Base-by-base conservation (phyloP, 2,329 filamentous ascomycete genomes). In the Colletotrichum tabaci region DNA sequence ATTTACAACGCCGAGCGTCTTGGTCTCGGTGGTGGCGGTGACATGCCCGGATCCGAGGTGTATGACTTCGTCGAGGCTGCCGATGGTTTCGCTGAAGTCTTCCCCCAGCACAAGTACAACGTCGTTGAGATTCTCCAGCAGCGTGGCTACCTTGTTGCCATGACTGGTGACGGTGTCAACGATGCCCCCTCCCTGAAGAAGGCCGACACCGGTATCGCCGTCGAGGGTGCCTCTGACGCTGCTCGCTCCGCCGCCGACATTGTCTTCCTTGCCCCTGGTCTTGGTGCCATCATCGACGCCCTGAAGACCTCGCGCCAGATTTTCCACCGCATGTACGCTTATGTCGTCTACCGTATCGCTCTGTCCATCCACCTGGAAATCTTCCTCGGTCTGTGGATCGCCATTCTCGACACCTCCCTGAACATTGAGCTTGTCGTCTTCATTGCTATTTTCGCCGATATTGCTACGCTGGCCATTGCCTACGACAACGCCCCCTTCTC, bases 131-230 rank as follows among this genome's bases (percentile, higher is more conserved):
- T 97, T 79, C 90, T 97, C 61, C 94, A 97, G 86, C 93, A 96
- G 86, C 93, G 94, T 90, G 94, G 94, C 76, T 95, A 97, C 84
- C 90, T 97, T 50, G 94, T 97, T 84, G 95, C 94, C 82, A 97
- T 98, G 95, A 98, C 94, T 84, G 94, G 94, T 88, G 95, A 97
- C 77, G 94, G 94, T 89, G 94, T 97, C 85, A 97, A 97, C 85
- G 94, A 97, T 84, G 94, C 94, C 75, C 94, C 94, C 74, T 97
- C 94, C 40, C 87, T 97, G 80, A 97, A 97, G 87, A 97, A 95
- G 87, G 94, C 94, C n/a, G 94, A 98, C 85, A 97, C 94, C 78
- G 95, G 95, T 88, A 97, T 98, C 85, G 95, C 95, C 75, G 94
- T 98, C 78, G 94, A 97, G 86, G 94, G 94, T 86, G 91, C 95